phyloP scores from a whole-genome alignment of 768 basidiomycete genomes.

The Myochromella boudieri region DNA sequence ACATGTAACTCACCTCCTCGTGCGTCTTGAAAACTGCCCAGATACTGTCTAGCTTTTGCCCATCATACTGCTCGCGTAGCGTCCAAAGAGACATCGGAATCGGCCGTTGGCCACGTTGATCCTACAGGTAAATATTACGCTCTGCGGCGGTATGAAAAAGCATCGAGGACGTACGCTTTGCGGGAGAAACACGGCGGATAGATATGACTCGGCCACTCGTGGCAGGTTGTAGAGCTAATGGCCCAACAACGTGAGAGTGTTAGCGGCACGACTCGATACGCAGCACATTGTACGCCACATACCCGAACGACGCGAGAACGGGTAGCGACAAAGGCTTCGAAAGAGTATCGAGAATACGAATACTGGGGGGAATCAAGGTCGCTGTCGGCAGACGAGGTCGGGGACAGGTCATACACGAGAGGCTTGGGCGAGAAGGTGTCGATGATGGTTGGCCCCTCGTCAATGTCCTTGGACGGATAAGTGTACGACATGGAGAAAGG shows the following conservation, averaged over 20 bases:
- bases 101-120: constrained; percentile 22
- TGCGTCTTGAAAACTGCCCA: constrained; percentile 63
- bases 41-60: constrained; percentile 31
- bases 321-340: constrained; percentile 45
- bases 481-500: constrained; percentile 13
- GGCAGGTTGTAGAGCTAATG: constrained; percentile 40
- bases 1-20: constrained; percentile 51
- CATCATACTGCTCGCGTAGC: constrained; percentile 31
- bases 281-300: constrained; percentile 23
- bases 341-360: constrained; percentile 19
- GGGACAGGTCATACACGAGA: constrained; percentile 26
- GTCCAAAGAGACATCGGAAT: constrained; percentile 51
- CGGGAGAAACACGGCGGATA: constrained; percentile 38
- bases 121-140: constrained; percentile 21
- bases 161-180: constrained; percentile 30
- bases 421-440: constrained; percentile 29
- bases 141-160: constrained; percentile 17
- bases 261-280: constrained; percentile 10
- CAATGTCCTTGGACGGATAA: constrained; percentile 6
- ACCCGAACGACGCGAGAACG: constrained; percentile 57
- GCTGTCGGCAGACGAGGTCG: constrained; percentile 33
- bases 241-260: constrained; percentile 10
- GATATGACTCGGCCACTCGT: constrained; percentile 32
- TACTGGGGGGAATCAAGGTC: constrained; percentile 23
- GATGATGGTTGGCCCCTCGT: constrained; percentile 17